Base-by-base conservation (phyloP, 2,329 filamentous ascomycete genomes). In the Moelleriella libera region DNA sequence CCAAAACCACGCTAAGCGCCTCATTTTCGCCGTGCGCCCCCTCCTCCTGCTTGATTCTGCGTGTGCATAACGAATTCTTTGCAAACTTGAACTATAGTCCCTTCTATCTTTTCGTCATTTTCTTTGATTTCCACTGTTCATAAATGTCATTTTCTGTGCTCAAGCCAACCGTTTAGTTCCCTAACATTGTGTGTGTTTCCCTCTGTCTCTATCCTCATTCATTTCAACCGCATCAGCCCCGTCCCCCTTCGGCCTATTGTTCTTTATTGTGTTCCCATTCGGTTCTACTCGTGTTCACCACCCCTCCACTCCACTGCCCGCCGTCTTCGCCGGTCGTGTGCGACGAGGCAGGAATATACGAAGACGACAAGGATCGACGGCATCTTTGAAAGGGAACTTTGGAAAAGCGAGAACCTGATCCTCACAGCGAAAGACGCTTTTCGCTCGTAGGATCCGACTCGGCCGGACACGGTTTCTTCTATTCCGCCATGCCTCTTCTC, bases 401-500 rank as follows among this genome's bases (percentile, higher is more conserved):
- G 21, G 21, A 21, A 21, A 21, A 21, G 21, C 21, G 21, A 21
- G 21, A 21, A 21, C 21, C 21, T 21, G 21, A 21, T 21, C 21
- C 21, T 21, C 21, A 21, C 32, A 37, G 32, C 32, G 8, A 12
- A 37, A 37, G 21, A 9, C 43, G 30, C 43, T 30, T 29, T 10
- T 12, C 43, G 29, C 43, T n/a, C 29, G 28, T n/a, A 29, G 9
- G 11, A 45, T 37, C 44, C 30, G n/a, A 37, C 10, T 14, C 40
- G 7, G 7, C 10, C 10, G 7, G n/a, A 14, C 14, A 40, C 12
- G n/a, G 8, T 9, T 39, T 29, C 32, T 29, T 3, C 12, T 29
- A 10, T 31, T 41, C 32, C 53, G 54, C 43, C 50, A 65, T 65
- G 63, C 63, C 61, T 62, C 63, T 69, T 48, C 64, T 69, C 50